Evolutionary conservation across 768 basidiomycete species (phyloP), one percentile per base, ranked within the genome.

Genomic region (Boletus pseudo-olivaceus): DNA sequence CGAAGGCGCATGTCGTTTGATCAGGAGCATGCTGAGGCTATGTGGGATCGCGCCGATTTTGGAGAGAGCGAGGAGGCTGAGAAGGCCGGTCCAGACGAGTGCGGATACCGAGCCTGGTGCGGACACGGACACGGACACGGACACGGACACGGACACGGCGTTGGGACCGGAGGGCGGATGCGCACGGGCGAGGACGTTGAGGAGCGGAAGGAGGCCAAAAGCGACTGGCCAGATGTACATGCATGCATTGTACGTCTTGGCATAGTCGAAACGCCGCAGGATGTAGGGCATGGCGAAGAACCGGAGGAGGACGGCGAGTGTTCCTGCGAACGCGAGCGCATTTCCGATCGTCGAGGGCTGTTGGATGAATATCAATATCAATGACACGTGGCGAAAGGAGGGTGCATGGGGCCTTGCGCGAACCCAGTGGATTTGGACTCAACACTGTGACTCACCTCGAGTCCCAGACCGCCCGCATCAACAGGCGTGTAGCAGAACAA

Each of bases 401-500:
- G 5, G 38, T n/a, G 5, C 6, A 1, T 10, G n/a, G 23, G 9
- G 1, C 14, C 20, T 17, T 29, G n/a, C 6, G 7, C 17, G 7
- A 14, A 10, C 7, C 48, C 39, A 10, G 35, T 47, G 14, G 40
- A 27, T 14, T 2, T 33, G 32, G 45, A 44, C 59, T 77, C 58
- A 58, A 49, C 5, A 19, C 60, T n/a, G n/a, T n/a, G n/a, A n/a
- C n/a, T 53, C 20, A 84, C 85, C 29, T 78, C 72, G 53, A 85
- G 80, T 5, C 73, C 73, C 7, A 87, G 70, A 5, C 85, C 85
- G 6, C 85, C 85, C 0, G 73, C 61, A 34, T 72, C 54, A 15
- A 87, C 64, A 15, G 82, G 73, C 4, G 85, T 80, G 62, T 84
- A 88, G 55, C 81, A 84, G 61, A 82, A 83, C n/a, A 87, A 75